Percentiles rank a stretch among this genome's conserved stretches.
Evolutionary conservation across 2,329 filamentous ascomycete genomes (phyloP).

Genomic region (Beauveria sp.): DNA sequence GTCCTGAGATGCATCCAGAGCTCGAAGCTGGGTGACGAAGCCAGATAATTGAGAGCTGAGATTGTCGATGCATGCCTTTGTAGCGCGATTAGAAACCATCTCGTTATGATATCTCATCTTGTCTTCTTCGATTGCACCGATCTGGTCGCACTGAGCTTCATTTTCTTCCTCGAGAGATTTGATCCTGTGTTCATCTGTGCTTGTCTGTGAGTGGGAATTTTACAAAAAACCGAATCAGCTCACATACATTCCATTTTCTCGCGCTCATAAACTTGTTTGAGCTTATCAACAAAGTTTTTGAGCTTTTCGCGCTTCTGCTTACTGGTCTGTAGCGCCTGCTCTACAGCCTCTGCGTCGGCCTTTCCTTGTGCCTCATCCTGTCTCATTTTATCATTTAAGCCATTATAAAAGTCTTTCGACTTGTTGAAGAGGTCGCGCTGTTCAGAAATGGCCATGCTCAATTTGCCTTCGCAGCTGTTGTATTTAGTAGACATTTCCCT

Average conservation of each 20-base stretch:
- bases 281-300: neutral
- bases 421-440: constrained; percentile 11
- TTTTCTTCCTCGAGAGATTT: neutral
- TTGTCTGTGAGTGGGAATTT: neutral
- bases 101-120: neutral
- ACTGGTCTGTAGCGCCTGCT: neutral
- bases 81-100: neutral
- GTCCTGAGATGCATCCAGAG: neutral
- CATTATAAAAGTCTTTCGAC: constrained; percentile 2
- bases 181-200: neutral
- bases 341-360: neutral
- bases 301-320: constrained; percentile 5
- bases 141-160: neutral
- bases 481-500: neutral
- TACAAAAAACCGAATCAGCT: too few species aligned
- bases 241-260: neutral
- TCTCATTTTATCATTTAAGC: neutral
- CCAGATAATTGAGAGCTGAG: neutral
- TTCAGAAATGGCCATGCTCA: constrained; percentile 2
- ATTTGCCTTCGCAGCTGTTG: neutral
- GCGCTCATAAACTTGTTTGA: neutral
- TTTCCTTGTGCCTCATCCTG: neutral
- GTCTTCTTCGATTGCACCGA: neutral
- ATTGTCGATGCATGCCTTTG: neutral
- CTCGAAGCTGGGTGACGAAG: neutral